Evolutionary conservation across 192 early-diverging fungal genomes (phyloP), one percentile per base, ranked within the genome.

Genomic region (Glomus cerebriforme): DNA sequence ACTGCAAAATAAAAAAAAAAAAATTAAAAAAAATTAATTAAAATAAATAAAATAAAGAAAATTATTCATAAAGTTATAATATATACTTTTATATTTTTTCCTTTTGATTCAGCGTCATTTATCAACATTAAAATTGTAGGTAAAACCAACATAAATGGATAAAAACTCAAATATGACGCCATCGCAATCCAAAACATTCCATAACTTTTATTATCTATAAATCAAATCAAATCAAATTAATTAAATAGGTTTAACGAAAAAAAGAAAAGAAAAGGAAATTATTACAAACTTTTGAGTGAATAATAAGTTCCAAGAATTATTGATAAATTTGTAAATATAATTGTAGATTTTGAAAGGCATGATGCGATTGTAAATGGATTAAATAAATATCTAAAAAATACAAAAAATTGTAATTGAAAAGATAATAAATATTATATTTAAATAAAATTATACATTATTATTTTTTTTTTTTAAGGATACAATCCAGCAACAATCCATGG

Each of bases 141-240:
- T 22, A 89, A 86, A 26, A 95, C 63, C 35, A 98, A 83, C 90
- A 98, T 93, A 7, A 87, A 85, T 19, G 97, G 96, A 83, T 98
- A 98, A 58, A 98, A 81, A 65, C 91, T 91, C 35, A 97, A 85
- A 81, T 98, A 98, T 3, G 94, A 79, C 22, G 96, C 96, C 59
- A 93, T 75, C 0, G 96, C 90, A 2, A 95, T 63, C 80, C 89
- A 92, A n/a, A 93, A 84, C 86, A 95, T 89, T 17, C 93, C 86
- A 2, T 82, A 59, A 31, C 35, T 79, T 62, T 81, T 75, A 15
- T 87, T 84, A 66, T 89, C 93, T 89, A 39, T 12, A 54, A 32
- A 43, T 34, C 32, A 34, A 68, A 26, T 15, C 24, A 72, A 63
- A 67, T 67, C 4, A 69, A 43, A 12, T 49, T 45, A 10, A 26